Conservation (phyloP, 2,329 filamentous ascomycete genomes). For the Penicillium sp. region DNA sequence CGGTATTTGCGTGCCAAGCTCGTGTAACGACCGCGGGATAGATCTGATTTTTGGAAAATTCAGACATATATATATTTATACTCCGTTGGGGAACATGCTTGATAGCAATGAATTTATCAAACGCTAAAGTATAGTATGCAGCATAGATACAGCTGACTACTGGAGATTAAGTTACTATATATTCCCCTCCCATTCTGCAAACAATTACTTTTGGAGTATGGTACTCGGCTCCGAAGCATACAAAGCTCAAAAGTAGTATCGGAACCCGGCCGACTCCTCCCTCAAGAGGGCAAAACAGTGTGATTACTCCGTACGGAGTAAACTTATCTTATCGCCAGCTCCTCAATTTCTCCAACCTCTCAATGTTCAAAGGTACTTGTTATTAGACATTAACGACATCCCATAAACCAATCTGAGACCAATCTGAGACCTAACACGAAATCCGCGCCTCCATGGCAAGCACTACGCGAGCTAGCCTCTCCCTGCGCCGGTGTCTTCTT, state of each 20-base stretch:
- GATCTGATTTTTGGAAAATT: too few relatives aligned
- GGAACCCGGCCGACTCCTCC: conserved; percentile 15
- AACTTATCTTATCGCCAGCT: not conserved
- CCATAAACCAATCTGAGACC: not conserved
- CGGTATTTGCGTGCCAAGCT: too few relatives aligned
- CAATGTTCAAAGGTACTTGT: not conserved
- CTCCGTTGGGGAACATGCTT: too few relatives aligned
- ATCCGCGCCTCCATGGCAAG: conserved; percentile 21
- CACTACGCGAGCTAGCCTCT: conserved; percentile 15
- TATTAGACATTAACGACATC: not conserved
- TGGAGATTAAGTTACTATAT: too few relatives aligned
- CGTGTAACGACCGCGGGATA: too few relatives aligned
- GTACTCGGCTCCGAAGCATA: not conserved
- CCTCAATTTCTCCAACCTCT: not conserved
- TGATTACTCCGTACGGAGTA: not conserved
- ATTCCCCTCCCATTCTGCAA: not conserved
- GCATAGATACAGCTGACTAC: too few relatives aligned
- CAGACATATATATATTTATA: too few relatives aligned
- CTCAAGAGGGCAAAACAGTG: not conserved
- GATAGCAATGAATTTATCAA: too few relatives aligned
- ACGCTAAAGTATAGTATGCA: too few relatives aligned
- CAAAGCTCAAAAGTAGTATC: not conserved
- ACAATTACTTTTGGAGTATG: not conserved
- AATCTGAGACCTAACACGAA: not conserved
- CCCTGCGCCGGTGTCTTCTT: conserved; percentile 20